These are phyloP conservation scores for Tolypocladium amazonense DNA, from an alignment of 2,329 filamentous ascomycete species.

Conservation along the genomic window DNA sequence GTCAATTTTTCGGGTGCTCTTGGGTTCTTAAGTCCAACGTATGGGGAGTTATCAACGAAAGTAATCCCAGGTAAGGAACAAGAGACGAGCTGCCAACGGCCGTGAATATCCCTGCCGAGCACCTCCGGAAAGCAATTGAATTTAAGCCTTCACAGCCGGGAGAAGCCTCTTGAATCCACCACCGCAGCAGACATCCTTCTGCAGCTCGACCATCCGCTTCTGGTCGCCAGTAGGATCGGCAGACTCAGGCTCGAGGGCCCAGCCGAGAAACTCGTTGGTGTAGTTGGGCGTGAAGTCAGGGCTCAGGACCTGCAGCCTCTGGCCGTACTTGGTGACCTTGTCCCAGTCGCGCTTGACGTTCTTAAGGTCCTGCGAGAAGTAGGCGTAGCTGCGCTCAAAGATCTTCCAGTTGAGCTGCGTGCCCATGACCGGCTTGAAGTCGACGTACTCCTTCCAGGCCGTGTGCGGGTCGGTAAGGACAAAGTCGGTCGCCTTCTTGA, in stretches of 20 bases:
- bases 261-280: slow-evolving; percentile 60
- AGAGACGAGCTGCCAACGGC: not conserved
- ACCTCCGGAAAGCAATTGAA: no score
- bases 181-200: slow-evolving; percentile 51
- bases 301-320: slow-evolving; percentile 59
- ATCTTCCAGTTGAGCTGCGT: slow-evolving; percentile 64
- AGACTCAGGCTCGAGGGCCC: slow-evolving; percentile 54
- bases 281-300: slow-evolving; percentile 59
- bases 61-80: not conserved
- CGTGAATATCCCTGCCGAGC: no score
- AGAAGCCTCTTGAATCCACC: slow-evolving; percentile 52
- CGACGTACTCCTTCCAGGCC: slow-evolving; percentile 59
- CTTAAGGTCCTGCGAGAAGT: slow-evolving; percentile 65
- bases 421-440: slow-evolving; percentile 62
- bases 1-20: not conserved
- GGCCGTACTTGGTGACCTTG: slow-evolving; percentile 69
- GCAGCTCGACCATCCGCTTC: slow-evolving; percentile 61
- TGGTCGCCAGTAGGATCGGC: slow-evolving; percentile 60
- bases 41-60: not conserved
- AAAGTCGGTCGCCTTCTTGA: slow-evolving; percentile 65
- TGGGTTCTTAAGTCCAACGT: not conserved
- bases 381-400: slow-evolving; percentile 68
- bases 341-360: slow-evolving; percentile 66
- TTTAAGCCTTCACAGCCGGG: slow-evolving; percentile 2
- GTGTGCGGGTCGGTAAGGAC: slow-evolving; percentile 52